Conservation (phyloP, 768 basidiomycete genomes). For the Galerina sulciceps region DNA sequence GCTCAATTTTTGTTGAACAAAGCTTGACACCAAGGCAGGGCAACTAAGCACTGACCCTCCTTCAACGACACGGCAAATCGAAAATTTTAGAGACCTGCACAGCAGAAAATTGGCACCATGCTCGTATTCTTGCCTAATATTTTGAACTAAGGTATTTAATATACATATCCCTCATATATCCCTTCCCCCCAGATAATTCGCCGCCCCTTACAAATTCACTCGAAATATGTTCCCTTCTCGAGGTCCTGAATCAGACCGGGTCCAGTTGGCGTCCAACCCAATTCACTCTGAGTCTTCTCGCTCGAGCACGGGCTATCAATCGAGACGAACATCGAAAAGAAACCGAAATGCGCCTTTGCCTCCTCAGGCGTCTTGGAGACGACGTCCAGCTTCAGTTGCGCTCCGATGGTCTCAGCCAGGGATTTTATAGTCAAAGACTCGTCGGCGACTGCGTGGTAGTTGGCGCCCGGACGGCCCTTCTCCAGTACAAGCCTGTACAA, state of each 20-base stretch:
- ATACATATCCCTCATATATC: no score
- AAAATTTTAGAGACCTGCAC: no score
- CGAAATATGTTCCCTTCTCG: background rate
- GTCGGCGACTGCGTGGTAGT: constrained; percentile 1
- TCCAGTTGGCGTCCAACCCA: background rate
- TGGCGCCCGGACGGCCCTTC: background rate
- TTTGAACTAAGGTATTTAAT: no score
- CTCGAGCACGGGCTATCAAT: background rate
- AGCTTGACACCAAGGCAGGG: no score
- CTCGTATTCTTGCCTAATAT: no score
- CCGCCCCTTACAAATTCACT: no score
- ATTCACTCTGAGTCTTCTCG: constrained; percentile 1
- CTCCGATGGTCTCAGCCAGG: background rate
- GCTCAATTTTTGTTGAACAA: no score
- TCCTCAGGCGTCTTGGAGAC: constrained; percentile 1
- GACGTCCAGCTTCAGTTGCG: background rate
- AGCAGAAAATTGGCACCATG: no score
- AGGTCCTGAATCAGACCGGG: background rate
- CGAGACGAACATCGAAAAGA: background rate
- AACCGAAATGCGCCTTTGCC: constrained; percentile 1
- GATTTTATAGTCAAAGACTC: background rate
- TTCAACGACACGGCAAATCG: no score
- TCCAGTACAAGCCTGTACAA: constrained; percentile 2
- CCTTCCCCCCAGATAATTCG: no score
- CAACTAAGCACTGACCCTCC: no score